Evolutionary conservation across 2,329 filamentous ascomycete genomes (phyloP), one percentile per base, ranked within the genome.

Genomic region (Zasmidium citrigriseum): DNA sequence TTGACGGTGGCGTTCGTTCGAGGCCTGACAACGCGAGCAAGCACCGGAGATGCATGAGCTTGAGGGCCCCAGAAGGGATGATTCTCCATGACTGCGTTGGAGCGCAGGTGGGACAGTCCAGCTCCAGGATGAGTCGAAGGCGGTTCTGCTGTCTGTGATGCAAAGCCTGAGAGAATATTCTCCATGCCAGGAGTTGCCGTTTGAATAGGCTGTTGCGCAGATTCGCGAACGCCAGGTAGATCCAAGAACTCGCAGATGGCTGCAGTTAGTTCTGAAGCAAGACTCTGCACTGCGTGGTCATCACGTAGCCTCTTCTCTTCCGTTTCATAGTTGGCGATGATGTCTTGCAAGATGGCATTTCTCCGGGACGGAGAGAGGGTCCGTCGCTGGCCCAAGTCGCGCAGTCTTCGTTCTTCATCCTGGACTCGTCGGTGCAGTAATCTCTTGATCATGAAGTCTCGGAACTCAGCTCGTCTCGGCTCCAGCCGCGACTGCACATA

Each of bases 111-210:
- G 14, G 83, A 82, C 4, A 89, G 76, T 62, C 86, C 86, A 3
- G 83, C 86, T 3, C 83, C 86, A 2, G 86, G 86, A 71, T 89
- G 86, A 7, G 86, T 88, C 58, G 80, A 81, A 1, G 84, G 83
- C 20, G 83, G 83, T 2, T 81, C 82, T 24, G n/a, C 21, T 9
- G n/a, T 23, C 18, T 52, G 50, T n/a, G 55, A 54, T 11, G 47
- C 58, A 18, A 66, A 38, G 38, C 34, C 52, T 20, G 50, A 50
- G 16, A n/a, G 10, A 2, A 58, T 57, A 9, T 53, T 49, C 24
- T 53, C 57, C 5, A 55, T 57, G 21, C 41, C 14, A 23, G 18
- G 14, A 16, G 22, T 52, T 18, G 34, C 44, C 16, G 49, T 11
- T n/a, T 25, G 38, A 22, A 29, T 3, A n/a, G 18, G 48, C 16